Percentiles rank a stretch among this genome's conserved stretches.
These are phyloP conservation scores for Rubus parviflorus DNA, from an alignment of 306 rosid species.

Conservation along the genomic window DNA sequence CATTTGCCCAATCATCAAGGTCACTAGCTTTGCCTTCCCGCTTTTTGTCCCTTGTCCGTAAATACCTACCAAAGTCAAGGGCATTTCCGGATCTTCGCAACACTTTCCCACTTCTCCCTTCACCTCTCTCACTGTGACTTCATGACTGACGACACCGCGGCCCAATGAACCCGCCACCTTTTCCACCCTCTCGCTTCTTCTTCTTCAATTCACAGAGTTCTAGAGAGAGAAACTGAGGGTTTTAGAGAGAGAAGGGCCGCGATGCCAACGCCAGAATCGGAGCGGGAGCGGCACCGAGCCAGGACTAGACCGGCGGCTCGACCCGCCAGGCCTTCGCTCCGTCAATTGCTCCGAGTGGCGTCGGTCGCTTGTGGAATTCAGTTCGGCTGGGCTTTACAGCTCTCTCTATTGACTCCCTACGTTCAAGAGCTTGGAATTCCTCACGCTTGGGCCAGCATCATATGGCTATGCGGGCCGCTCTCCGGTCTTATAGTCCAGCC, in stretches of 20 bases:
- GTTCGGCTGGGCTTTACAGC: slow-evolving; percentile 97
- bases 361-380: slow-evolving; percentile 91
- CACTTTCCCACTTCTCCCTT: background rate
- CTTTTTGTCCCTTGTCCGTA: background rate
- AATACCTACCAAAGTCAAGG: background rate
- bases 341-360: slow-evolving; percentile 59
- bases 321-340: slow-evolving; percentile 46
- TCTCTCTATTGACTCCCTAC: slow-evolving; percentile 83
- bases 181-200: background rate
- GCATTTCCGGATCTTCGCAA: background rate
- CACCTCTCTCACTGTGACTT: background rate
- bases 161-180: slow-evolving; percentile 21
- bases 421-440: slow-evolving; percentile 96
- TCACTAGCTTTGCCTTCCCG: background rate
- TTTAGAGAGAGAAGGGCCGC: slow-evolving; percentile 6
- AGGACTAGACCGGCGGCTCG: slow-evolving; percentile 40
- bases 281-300: slow-evolving; percentile 31
- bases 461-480: slow-evolving; percentile 91
- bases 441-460: slow-evolving; percentile 88
- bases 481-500: slow-evolving; percentile 89
- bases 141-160: slow-evolving; percentile 2
- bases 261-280: slow-evolving; percentile 56
- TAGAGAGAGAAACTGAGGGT: background rate
- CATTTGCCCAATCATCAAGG: background rate
- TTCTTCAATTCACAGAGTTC: background rate